Base-by-base conservation (phyloP, 192 early-diverging fungal genomes). In the Phycomyces nitens region DNA sequence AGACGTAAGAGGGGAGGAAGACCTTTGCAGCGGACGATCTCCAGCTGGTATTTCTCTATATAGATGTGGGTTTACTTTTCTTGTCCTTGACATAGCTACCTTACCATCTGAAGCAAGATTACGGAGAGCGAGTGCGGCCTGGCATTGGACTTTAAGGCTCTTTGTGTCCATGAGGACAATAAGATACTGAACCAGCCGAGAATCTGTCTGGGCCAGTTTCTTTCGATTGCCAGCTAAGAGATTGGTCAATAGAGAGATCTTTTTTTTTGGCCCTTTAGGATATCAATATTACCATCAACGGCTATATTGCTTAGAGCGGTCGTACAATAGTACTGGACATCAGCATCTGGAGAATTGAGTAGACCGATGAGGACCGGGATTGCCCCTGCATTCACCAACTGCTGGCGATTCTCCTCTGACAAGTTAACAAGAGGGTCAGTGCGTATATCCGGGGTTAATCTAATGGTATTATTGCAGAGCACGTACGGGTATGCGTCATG, bases 271-370 rank as follows among this genome's bases (percentile, higher is more conserved):
- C n/a, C 41, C 55, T 42, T 14, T 42, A 10, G 8, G 3, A 14
- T 47, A 14, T 47, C 2, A 7, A n/a, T 47, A 47, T 56, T 68
- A 75, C 73, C 84, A 73, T 94, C 93, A 0, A 95, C 93, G 1
- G 92, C 92, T 60, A 95, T 91, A 68, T 95, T 95, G 67, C 88
- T 91, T 21, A 95, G 84, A 15, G 91, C 91, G 40, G 94, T 95
- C 26, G 89, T 90, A 52, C 86, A 92, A 55, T 94, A 95, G 74
- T 95, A 94, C 68, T 94, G 91, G 15, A 94, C 87, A 76, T 94
- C 93, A 22, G 83, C 78, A 66, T 94, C 92, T 86, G 41, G 92
- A 6, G 88, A 88, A 59, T 77, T 79, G 24, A 95, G 76, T 29
- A 95, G 76, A 34, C 79, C 77, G 49, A 94, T 89, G 14, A 95